These are phyloP conservation scores for Rhodotorula taiwanensis DNA, from an alignment of 768 basidiomycete species.

Conservation along the genomic window DNA sequence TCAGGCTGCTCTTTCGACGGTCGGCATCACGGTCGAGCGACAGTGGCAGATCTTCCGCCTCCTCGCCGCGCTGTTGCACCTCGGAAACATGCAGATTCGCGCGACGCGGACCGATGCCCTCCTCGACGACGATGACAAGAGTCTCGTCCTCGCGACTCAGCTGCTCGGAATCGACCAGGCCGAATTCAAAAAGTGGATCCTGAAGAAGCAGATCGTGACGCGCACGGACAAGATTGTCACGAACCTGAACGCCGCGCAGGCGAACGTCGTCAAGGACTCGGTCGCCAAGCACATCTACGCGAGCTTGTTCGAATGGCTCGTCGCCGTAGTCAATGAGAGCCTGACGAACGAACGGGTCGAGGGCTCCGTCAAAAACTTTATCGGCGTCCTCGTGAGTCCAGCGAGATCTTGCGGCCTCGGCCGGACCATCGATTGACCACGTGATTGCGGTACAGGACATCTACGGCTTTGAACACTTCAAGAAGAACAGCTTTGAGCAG, in stretches of 20 bases:
- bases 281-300: slow-evolving; percentile 99
- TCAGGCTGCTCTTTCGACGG: slow-evolving; percentile 89
- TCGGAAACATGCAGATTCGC: slow-evolving; percentile 93
- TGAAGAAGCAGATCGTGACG: slow-evolving; percentile 95
- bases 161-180: slow-evolving; percentile 81
- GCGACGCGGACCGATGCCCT: slow-evolving; percentile 71
- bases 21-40: slow-evolving; percentile 93
- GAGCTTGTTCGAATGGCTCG: slow-evolving; percentile 97
- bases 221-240: slow-evolving; percentile 94
- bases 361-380: slow-evolving; percentile 75
- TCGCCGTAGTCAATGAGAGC: slow-evolving; percentile 93
- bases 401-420: slow-evolving; percentile 46
- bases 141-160: slow-evolving; percentile 71
- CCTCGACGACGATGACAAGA: slow-evolving; percentile 73
- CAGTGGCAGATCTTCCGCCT: slow-evolving; percentile 94
- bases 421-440: not conserved
- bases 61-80: slow-evolving; percentile 83
- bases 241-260: slow-evolving; percentile 73
- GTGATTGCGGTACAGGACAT: slow-evolving; percentile 16
- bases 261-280: slow-evolving; percentile 87
- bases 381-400: slow-evolving; percentile 90
- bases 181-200: slow-evolving; percentile 97
- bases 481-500: slow-evolving; percentile 60
- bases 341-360: slow-evolving; percentile 90
- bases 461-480: slow-evolving; percentile 50